Conservation (phyloP, 139 green algal genomes). For the Prasinococcaceae sp. region DNA sequence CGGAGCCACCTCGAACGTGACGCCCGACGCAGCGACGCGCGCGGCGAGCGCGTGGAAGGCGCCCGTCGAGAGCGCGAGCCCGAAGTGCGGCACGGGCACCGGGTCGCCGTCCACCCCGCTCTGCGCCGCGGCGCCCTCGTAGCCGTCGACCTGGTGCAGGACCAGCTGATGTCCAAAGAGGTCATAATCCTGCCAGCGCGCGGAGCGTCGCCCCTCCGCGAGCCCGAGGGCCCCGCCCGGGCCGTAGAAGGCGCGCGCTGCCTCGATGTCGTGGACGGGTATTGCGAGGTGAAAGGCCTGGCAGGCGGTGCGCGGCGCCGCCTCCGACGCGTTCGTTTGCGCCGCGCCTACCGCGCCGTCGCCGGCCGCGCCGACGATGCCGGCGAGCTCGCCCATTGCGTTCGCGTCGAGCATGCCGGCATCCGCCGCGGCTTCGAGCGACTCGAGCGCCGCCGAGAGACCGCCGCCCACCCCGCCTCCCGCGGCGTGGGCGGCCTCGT, state of each 20-base stretch:
- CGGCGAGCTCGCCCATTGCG: background rate
- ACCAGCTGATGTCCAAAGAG: slow-evolving; percentile 59
- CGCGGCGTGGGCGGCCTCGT: background rate
- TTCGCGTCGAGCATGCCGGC: too few species aligned
- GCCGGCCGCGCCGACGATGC: background rate
- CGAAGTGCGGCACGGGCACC: slow-evolving; percentile 78
- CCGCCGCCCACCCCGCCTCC: background rate
- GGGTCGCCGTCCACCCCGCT: slow-evolving; percentile 40
- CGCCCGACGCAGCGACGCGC: slow-evolving; percentile 22
- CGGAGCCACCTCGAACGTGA: slow-evolving; percentile 60
- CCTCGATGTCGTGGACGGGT: slow-evolving; percentile 45
- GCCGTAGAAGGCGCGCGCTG: slow-evolving; percentile 52
- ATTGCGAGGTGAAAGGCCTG: slow-evolving; percentile 64
- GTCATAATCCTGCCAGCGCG: slow-evolving; percentile 58
- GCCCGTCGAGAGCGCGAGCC: slow-evolving; percentile 35
- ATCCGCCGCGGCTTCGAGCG: background rate
- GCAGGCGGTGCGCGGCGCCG: background rate
- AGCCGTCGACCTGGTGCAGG: slow-evolving; percentile 48
- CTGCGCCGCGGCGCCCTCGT: slow-evolving; percentile 25
- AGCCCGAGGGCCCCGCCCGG: slow-evolving; percentile 37
- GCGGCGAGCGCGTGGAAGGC: slow-evolving; percentile 57
- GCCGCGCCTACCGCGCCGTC: background rate
- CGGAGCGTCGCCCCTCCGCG: slow-evolving; percentile 36
- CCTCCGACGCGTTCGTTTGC: background rate
- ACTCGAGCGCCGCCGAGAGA: background rate